Percentiles rank a stretch among this genome's conserved stretches.
These are phyloP conservation scores for Jatropha podagrica DNA, from an alignment of 441 rosid species.

Conservation along the genomic window DNA sequence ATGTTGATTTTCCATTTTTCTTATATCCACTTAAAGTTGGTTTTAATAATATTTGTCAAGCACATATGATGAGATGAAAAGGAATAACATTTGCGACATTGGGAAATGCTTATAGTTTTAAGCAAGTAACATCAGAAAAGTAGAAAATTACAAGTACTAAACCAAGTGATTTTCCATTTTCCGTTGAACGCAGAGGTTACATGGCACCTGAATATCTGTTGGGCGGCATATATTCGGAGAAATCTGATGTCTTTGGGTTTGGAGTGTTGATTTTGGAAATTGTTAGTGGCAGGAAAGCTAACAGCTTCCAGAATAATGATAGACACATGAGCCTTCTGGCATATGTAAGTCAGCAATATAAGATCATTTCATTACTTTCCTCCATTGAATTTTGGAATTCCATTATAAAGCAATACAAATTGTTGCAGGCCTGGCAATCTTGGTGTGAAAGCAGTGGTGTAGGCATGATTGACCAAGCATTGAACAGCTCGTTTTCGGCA, in stretches of 20 bases:
- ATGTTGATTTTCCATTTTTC: background rate
- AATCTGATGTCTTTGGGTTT: conserved; percentile 30
- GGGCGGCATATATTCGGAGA: conserved; percentile 18
- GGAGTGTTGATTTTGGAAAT: conserved; percentile 17
- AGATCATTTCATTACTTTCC: background rate
- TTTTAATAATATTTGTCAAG: background rate
- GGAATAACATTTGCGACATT: background rate
- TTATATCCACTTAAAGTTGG: too few species aligned
- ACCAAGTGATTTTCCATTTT: background rate
- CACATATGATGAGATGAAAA: background rate
- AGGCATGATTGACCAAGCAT: conserved; percentile 28
- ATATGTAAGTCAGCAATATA: conserved; percentile 4
- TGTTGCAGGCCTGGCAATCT: conserved; percentile 46
- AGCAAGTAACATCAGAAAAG: background rate
- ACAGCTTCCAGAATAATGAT: background rate
- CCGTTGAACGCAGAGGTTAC: conserved; percentile 24
- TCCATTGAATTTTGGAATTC: background rate
- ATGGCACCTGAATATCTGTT: conserved; percentile 31
- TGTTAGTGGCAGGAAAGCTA: conserved; percentile 16
- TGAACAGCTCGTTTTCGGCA: conserved; percentile 29
- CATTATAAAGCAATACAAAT: background rate
- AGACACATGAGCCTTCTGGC: conserved; percentile 16
- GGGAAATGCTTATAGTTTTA: background rate
- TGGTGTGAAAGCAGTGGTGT: conserved; percentile 36
- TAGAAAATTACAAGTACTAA: background rate